Percentiles rank a stretch among this genome's conserved stretches.
Evolutionary conservation across 208 protist genomes (phyloP).

Genomic region (Leishmania braziliensis): DNA sequence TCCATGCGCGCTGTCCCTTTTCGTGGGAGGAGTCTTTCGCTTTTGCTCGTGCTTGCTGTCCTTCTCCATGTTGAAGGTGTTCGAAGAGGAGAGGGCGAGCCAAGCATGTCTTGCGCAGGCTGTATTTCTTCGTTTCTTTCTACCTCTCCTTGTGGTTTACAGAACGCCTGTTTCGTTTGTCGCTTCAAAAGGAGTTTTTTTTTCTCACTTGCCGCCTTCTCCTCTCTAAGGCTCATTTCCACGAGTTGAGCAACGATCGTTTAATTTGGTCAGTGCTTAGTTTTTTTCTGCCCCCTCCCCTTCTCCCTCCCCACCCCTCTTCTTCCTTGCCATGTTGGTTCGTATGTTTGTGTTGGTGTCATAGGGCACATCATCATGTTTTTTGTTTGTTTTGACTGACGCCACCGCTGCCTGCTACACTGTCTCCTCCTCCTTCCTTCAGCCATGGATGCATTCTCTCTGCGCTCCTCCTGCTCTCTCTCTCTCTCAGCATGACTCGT

Average conservation of each 20-base stretch:
- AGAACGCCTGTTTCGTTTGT: neutral
- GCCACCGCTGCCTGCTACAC: neutral
- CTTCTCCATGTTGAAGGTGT: neutral
- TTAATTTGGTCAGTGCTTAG: neutral
- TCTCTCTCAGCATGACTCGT: neutral
- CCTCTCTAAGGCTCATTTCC: neutral
- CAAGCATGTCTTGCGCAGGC: neutral
- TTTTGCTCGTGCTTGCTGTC: neutral
- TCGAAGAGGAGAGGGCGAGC: neutral
- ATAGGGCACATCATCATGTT: neutral
- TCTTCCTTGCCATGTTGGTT: neutral
- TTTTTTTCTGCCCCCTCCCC: neutral
- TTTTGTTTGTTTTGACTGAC: neutral
- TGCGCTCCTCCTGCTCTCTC: neutral
- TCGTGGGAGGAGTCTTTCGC: neutral
- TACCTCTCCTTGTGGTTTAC: neutral
- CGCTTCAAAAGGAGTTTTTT: neutral
- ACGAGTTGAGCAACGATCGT: neutral
- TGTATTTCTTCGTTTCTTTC: neutral
- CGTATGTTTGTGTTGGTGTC: neutral
- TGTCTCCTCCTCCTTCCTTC: neutral
- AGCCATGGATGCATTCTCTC: neutral
- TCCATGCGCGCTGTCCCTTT: neutral
- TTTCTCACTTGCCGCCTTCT: neutral
- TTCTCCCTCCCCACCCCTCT: neutral